Evolutionary conservation across 2,329 filamentous ascomycete species (phyloP).

Genomic region (Epichloe gansuensis): DNA sequence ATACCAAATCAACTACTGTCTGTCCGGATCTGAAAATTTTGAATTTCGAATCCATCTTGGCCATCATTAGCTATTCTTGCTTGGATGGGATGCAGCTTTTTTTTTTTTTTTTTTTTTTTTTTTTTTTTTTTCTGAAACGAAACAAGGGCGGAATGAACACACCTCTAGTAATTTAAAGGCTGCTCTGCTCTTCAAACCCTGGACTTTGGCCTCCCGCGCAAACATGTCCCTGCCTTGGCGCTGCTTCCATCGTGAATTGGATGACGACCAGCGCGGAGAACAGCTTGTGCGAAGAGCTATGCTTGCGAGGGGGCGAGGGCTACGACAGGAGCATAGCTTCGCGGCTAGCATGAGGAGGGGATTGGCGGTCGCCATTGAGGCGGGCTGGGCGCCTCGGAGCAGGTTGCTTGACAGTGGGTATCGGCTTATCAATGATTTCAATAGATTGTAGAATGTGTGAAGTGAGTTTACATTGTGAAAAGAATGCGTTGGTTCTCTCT

Average conservation of each 20-base stretch:
- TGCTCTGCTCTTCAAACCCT: slow-evolving; percentile 76
- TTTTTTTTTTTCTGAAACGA: too few species aligned
- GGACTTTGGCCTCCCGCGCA: slow-evolving; percentile 62
- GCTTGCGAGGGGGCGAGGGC: background rate
- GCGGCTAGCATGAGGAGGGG: background rate
- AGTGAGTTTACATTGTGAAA: background rate
- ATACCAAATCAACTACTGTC: slow-evolving; percentile 80
- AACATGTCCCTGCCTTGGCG: slow-evolving; percentile 66
- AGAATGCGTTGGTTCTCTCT: too few species aligned
- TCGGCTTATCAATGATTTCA: background rate
- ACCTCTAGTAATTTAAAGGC: slow-evolving; percentile 90
- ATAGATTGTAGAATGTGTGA: background rate
- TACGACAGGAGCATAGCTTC: background rate
- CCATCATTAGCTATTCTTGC: background rate
- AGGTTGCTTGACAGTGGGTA: background rate
- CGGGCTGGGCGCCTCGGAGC: background rate
- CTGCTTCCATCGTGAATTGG: slow-evolving; percentile 70
- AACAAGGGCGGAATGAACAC: background rate
- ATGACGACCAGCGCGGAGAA: slow-evolving; percentile 26
- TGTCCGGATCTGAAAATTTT: slow-evolving; percentile 67
- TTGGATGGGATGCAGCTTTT: background rate
- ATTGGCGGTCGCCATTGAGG: background rate
- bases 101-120: too few species aligned
- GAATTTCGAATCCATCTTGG: slow-evolving; percentile 70
- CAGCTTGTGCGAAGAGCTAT: too few species aligned